Percentiles rank a stretch among this genome's conserved stretches.
phyloP scores from a whole-genome alignment of 2,329 filamentous ascomycete genomes.

The Trichoderma cornu-damae region DNA sequence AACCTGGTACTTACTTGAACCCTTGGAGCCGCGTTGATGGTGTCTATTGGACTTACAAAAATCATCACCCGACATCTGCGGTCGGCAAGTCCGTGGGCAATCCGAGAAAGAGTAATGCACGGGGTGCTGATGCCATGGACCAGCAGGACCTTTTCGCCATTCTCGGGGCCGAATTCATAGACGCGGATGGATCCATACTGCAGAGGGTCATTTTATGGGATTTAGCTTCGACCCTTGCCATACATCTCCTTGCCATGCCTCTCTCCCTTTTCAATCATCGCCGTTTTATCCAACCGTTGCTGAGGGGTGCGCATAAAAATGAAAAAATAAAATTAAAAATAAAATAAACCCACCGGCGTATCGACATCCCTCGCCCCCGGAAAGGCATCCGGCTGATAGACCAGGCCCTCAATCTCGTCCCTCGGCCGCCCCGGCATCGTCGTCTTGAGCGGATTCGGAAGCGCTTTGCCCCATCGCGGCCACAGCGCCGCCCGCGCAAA shows the following conservation, averaged over 20 bases:
- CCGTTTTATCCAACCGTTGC: too few species aligned
- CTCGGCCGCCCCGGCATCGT: slow-evolving; percentile 34
- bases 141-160: slow-evolving; percentile 68
- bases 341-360: slow-evolving; percentile 49
- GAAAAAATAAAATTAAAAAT: too few species aligned
- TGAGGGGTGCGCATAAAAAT: too few species aligned
- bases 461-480: slow-evolving; percentile 36
- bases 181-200: slow-evolving; percentile 68
- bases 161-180: slow-evolving; percentile 75
- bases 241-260: background rate
- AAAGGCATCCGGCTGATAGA: slow-evolving; percentile 63
- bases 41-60: slow-evolving; percentile 49
- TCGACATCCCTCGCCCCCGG: slow-evolving; percentile 68
- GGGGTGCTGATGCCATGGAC: slow-evolving; percentile 83
- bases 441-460: slow-evolving; percentile 43
- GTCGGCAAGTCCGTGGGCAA: slow-evolving; percentile 62
- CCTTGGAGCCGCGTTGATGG: background rate
- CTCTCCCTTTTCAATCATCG: background rate
- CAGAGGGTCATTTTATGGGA: background rate
- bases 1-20: background rate
- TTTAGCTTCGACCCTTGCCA: slow-evolving; percentile 11
- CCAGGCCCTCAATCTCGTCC: slow-evolving; percentile 36
- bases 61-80: slow-evolving; percentile 75
- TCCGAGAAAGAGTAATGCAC: slow-evolving; percentile 62
- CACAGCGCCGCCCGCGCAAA: slow-evolving; percentile 36